A percentile compares a stretch with the other conserved stretches of the same genome.
phyloP scores from a whole-genome alignment of 225 moss, liverwort and hornwort species.

The Neckera pumila region DNA sequence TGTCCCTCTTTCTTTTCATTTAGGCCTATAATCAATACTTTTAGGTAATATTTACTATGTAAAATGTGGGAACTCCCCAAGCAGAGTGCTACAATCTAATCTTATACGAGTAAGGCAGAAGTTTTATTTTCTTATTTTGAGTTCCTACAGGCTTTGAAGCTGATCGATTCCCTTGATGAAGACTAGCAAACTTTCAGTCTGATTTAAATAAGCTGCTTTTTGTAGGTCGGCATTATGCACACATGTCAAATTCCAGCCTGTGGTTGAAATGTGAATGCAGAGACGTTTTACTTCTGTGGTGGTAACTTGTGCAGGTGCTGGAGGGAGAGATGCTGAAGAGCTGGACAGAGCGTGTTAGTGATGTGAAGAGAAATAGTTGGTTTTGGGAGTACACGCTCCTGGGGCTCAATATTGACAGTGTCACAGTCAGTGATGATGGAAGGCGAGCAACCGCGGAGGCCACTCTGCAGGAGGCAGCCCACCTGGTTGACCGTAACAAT shows the following conservation, averaged over 20 bases:
- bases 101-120: not conserved
- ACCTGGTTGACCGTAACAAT: constrained; percentile 71
- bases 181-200: not conserved
- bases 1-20: not conserved
- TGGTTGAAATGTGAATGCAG: not conserved
- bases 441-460: constrained; percentile 87
- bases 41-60: not conserved
- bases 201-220: not conserved
- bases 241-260: not conserved
- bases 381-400: constrained; percentile 94
- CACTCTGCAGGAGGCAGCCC: constrained; percentile 89
- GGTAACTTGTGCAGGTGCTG: constrained; percentile 41
- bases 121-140: not conserved
- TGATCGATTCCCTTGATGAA: not conserved
- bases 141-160: not conserved
- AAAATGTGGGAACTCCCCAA: not conserved
- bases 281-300: not conserved
- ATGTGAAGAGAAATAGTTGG: constrained; percentile 88
- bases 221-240: not conserved
- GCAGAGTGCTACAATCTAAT: not conserved
- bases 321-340: constrained; percentile 93
- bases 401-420: constrained; percentile 83
- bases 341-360: constrained; percentile 93
- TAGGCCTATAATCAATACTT: not conserved
- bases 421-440: constrained; percentile 93